Conservation (phyloP, 2,329 filamentous ascomycete species). For the Fusarium circinatum region DNA sequence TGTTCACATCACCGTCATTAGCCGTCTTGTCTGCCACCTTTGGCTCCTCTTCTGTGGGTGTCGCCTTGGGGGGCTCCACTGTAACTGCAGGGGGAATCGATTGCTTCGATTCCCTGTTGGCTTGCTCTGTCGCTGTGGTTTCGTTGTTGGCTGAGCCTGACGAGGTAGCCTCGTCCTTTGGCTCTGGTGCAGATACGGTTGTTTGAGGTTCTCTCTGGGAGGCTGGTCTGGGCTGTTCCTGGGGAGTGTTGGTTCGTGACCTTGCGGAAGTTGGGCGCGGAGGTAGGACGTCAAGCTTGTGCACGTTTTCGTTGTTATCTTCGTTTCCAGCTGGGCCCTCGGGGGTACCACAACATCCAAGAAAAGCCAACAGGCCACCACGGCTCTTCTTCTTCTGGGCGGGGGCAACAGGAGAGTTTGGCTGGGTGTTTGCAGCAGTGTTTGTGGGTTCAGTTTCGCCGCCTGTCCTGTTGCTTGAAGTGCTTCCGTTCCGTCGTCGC, state of each 20-base stretch:
- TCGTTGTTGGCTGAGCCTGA: conserved; percentile 60
- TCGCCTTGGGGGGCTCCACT: conserved; percentile 56
- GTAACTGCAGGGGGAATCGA: conserved; percentile 50
- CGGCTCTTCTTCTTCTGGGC: conserved; percentile 65
- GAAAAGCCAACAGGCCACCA: conserved; percentile 66
- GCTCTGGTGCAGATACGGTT: conserved; percentile 49
- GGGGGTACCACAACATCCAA: conserved; percentile 74
- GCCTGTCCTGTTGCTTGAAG: conserved; percentile 71
- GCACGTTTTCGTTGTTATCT: conserved; percentile 64
- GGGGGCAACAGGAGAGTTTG: conserved; percentile 61
- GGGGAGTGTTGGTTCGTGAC: conserved; percentile 62
- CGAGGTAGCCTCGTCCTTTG: conserved; percentile 58
- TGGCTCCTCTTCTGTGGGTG: conserved; percentile 39
- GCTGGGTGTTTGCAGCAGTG: conserved; percentile 61
- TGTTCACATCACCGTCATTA: conserved; percentile 72
- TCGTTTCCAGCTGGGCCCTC: conserved; percentile 67
- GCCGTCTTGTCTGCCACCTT: conserved; percentile 50
- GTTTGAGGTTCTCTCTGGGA: conserved; percentile 61
- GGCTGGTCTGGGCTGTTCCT: conserved; percentile 58
- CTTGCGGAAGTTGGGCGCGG: conserved; percentile 65
- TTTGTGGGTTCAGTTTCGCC: conserved; percentile 63
- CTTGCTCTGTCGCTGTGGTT: conserved; percentile 53
- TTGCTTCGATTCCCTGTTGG: conserved; percentile 61
- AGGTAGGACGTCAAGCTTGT: conserved; percentile 67
- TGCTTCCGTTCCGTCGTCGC: conserved; percentile 72